Conservation (phyloP, 192 early-diverging fungal species). For the Backusella parvicylindrica region DNA sequence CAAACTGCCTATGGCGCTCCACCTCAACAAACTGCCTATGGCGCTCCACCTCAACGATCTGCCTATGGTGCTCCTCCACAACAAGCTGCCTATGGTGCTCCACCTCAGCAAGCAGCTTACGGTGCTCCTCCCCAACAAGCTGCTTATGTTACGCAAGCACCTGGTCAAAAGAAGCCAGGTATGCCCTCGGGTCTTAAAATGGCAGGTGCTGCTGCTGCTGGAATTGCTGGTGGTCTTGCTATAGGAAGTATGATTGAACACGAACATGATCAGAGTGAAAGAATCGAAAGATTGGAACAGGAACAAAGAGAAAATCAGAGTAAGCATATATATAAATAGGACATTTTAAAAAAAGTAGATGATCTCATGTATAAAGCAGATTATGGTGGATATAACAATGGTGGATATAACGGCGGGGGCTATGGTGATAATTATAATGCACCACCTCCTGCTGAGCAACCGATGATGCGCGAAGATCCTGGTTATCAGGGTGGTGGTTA, state of each 20-base stretch:
- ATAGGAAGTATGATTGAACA: constrained; percentile 32
- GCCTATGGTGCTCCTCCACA: neutral
- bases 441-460: neutral
- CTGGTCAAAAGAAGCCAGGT: constrained; percentile 5
- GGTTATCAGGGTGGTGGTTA: constrained; percentile 15
- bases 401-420: neutral
- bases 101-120: constrained; percentile 1
- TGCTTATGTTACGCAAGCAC: neutral
- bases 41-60: neutral
- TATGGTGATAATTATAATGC: neutral
- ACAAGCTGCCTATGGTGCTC: neutral
- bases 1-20: neutral
- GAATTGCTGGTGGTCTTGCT: constrained; percentile 28
- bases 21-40: neutral
- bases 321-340: neutral
- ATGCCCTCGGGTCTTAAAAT: constrained; percentile 25
- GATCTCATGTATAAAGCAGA: neutral
- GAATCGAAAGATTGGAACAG: constrained; percentile 27
- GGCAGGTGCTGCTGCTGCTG: constrained; percentile 26
- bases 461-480: constrained; percentile 1
- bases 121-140: neutral
- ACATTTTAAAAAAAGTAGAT: neutral
- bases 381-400: neutral
- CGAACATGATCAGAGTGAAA: constrained; percentile 23
- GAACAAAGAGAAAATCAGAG: constrained; percentile 11